A percentile compares a stretch with the other conserved stretches of the same genome.
phyloP scores from a whole-genome alignment of 257 asterid species.

The Craterostigma plantagineum region DNA sequence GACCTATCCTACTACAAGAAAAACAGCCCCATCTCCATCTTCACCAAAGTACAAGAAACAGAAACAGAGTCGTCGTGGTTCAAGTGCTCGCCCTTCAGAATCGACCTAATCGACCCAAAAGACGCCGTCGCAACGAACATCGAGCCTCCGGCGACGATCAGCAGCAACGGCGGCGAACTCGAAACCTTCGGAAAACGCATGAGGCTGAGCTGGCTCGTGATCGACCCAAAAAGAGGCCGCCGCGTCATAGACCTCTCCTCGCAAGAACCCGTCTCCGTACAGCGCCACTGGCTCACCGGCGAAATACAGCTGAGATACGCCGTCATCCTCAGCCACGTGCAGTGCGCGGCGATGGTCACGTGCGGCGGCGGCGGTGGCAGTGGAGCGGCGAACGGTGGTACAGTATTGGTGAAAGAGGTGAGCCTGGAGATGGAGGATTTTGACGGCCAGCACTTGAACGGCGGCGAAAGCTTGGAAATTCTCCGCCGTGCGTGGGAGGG shows the following conservation, averaged over 20 bases:
- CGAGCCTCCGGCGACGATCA: conserved; percentile 12
- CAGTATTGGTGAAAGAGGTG: conserved; percentile 62
- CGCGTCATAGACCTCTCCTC: conserved; percentile 58
- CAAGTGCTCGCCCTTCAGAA: conserved; percentile 67
- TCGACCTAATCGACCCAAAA: conserved; percentile 66
- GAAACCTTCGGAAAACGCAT: conserved; percentile 7
- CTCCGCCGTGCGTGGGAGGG: conserved; percentile 51
- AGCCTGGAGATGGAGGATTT: conserved; percentile 59
- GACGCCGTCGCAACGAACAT: conserved; percentile 45
- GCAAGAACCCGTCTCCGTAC: conserved; percentile 35
- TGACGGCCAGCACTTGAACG: conserved; percentile 59
- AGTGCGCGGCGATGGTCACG: conserved; percentile 32
- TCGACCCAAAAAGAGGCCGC: conserved; percentile 32
- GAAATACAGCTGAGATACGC: conserved; percentile 56
- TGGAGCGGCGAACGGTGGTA: too few species aligned
- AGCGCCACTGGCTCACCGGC: conserved; percentile 79
- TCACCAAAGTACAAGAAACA: conserved; percentile 31
- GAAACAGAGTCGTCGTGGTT: conserved; percentile 68
- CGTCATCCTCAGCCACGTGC: conserved; percentile 18
- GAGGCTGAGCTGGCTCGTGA: conserved; percentile 60
- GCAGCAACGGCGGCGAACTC: conserved; percentile 18
- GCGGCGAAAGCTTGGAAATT: conserved; percentile 67
- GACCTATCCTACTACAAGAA: conserved; percentile 37
- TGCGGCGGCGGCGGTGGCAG: conserved; percentile 54
- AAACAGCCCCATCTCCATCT: conserved; percentile 16